A percentile compares a stretch with the other conserved stretches of the same genome.
Conservation (phyloP, 2,329 filamentous ascomycete genomes). For the Talaromyces marneffei region DNA sequence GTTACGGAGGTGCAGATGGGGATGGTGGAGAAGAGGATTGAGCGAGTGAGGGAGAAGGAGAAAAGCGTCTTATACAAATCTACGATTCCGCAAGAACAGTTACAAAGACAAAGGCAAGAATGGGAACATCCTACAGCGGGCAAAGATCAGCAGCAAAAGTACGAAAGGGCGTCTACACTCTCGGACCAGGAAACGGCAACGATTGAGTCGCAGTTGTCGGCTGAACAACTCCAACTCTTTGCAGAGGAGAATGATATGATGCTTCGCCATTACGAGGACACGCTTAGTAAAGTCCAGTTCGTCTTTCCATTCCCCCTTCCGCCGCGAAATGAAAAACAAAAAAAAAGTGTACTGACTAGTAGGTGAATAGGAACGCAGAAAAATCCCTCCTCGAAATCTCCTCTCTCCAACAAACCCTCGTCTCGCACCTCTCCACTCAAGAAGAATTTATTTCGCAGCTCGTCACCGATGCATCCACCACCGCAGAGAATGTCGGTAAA, state of each 20-base stretch:
- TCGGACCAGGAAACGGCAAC: constrained; percentile 31
- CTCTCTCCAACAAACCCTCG: constrained; percentile 82
- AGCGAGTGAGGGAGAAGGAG: constrained; percentile 80
- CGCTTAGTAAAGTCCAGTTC: constrained; percentile 88
- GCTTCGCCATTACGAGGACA: constrained; percentile 87
- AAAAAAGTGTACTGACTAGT: no score
- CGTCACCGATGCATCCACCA: constrained; percentile 73
- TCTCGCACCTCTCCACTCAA: constrained; percentile 77
- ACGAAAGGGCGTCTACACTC: constrained; percentile 20
- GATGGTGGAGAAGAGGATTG: constrained; percentile 89
- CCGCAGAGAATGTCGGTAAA: constrained; percentile 76
- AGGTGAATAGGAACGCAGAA: constrained; percentile 65
- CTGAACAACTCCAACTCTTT: constrained; percentile 88
- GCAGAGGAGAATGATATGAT: constrained; percentile 89
- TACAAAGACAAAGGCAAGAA: constrained; percentile 12
- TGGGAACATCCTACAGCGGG: constrained; percentile 13
- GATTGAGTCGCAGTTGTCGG: constrained; percentile 59
- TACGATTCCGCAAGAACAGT: constrained; percentile 15
- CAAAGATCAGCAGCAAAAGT: constrained; percentile 20
- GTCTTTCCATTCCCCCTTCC: constrained; percentile 35
- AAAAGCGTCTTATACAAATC: constrained; percentile 74
- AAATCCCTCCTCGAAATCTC: constrained; percentile 88
- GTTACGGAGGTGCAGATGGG: constrained; percentile 72
- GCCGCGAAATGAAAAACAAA: no score
- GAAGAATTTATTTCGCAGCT: constrained; percentile 85